These are phyloP conservation scores for Sugiyamaella floridensis DNA, from an alignment of 805 yeast genomes.

Conservation along the genomic window DNA sequence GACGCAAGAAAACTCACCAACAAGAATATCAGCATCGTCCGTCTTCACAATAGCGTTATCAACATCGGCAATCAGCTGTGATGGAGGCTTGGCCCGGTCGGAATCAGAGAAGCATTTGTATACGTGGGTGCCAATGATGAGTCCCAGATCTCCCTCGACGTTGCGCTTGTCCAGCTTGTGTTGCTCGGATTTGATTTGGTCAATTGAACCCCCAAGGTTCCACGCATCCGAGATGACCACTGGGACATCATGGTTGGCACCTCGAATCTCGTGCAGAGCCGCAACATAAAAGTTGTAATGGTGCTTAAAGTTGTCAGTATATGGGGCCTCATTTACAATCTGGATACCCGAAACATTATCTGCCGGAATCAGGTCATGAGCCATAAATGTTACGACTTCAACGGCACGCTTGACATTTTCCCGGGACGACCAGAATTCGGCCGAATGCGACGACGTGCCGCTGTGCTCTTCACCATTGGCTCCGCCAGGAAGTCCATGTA, in stretches of 20 bases:
- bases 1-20: constrained; percentile 91
- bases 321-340: constrained; percentile 77
- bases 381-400: constrained; percentile 51
- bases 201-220: constrained; percentile 77
- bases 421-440: constrained; percentile 56
- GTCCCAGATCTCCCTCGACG: constrained; percentile 34
- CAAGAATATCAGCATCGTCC: constrained; percentile 57
- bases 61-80: constrained; percentile 54
- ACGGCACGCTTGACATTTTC: constrained; percentile 37
- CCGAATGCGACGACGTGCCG: constrained; percentile 54
- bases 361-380: constrained; percentile 45
- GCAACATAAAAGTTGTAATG: constrained; percentile 58
- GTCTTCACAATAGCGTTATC: constrained; percentile 29
- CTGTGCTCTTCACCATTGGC: constrained; percentile 84
- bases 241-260: constrained; percentile 52
- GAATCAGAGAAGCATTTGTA: constrained; percentile 78
- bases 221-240: constrained; percentile 87
- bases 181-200: constrained; percentile 48
- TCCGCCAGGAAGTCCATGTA: constrained; percentile 90
- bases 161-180: constrained; percentile 18
- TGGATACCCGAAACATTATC: constrained; percentile 80
- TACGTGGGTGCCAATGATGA: constrained; percentile 76
- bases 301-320: constrained; percentile 35
- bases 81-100: constrained; percentile 62
- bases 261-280: constrained; percentile 56